Evolutionary conservation across 163 green algal genomes (phyloP), one percentile per base, ranked within the genome.

Genomic region (Coccomyxa subellipsoidea): DNA sequence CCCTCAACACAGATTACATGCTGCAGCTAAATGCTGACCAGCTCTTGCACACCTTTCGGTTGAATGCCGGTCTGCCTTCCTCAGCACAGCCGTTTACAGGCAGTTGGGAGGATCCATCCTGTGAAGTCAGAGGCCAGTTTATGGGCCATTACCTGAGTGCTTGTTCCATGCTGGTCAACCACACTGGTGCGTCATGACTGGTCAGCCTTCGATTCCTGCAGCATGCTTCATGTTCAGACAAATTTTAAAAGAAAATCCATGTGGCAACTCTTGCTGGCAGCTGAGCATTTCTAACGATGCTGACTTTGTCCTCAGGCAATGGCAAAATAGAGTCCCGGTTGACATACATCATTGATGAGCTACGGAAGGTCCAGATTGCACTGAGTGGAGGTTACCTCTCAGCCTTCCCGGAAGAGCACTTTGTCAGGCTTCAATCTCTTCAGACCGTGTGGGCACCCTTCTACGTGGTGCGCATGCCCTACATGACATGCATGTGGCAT

Each of bases 381-480:
- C 77, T 91, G 34, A 85, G 82, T 23, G 66, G 82, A 18, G 92
- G 92, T 3, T 97, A 97, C 85, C 83, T 97, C 38, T 94, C 92
- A 29, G 93, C 93, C 38, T 97, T 96, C 73, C 93, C 93, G 4
- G 81, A 38, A 0, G 83, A 90, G 81, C 86, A 92, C 82, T 95
- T 97, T 83, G 91, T 96, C 80, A 78, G 93, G 1, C 77, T 96
- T 54, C 88, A 96, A 82, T 78, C 80, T 1, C 76, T 95, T 35
- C 69, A 93, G 80, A 84, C 87, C 7, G 93, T 96, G 35, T 96
- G 93, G 93, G 93, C 91, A 5, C 93, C 93, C 0, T 95, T 91
- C 75, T 96, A 96, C 77, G 85, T 90, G 76, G 86, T 87, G n/a
- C 12, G 12, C 47, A 12, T 18, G 18, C 47, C 47, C 47, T 66